phyloP scores from a whole-genome alignment of 352 stramenopile genomes.

The Phytophthora pini region DNA sequence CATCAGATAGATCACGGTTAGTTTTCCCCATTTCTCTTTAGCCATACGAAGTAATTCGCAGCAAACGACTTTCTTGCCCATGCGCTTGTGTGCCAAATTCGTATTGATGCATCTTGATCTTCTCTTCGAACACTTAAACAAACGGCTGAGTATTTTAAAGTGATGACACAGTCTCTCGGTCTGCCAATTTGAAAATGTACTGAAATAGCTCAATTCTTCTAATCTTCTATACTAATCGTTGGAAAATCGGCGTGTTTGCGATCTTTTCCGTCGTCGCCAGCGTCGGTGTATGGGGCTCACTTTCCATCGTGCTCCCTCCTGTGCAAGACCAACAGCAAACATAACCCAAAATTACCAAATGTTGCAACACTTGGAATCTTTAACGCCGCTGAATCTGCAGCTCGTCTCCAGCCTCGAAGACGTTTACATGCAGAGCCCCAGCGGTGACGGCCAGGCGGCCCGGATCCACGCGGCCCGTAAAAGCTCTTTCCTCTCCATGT shows the following conservation, averaged over 20 bases:
- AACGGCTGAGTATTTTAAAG: too few species aligned
- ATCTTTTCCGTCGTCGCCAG: constrained; percentile 30
- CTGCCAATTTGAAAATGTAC: background rate
- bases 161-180: background rate
- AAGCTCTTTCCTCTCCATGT: constrained; percentile 57
- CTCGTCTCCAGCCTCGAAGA: constrained; percentile 39
- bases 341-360: constrained; percentile 7
- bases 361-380: constrained; percentile 28
- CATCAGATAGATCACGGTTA: too few species aligned
- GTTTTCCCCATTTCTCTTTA: too few species aligned
- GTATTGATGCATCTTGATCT: too few species aligned
- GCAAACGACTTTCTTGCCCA: too few species aligned
- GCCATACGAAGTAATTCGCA: too few species aligned
- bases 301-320: constrained; percentile 25
- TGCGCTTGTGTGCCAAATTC: too few species aligned
- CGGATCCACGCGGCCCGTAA: constrained; percentile 46
- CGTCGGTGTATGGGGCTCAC: constrained; percentile 1
- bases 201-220: background rate
- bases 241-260: constrained; percentile 29
- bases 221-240: constrained; percentile 19
- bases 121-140: too few species aligned
- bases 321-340: constrained; percentile 12
- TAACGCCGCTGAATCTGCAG: constrained; percentile 41
- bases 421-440: constrained; percentile 46
- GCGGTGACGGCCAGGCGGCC: constrained; percentile 31